Conservation (phyloP, 108 stramenopile genomes). For the Discostella stelligeroides region DNA sequence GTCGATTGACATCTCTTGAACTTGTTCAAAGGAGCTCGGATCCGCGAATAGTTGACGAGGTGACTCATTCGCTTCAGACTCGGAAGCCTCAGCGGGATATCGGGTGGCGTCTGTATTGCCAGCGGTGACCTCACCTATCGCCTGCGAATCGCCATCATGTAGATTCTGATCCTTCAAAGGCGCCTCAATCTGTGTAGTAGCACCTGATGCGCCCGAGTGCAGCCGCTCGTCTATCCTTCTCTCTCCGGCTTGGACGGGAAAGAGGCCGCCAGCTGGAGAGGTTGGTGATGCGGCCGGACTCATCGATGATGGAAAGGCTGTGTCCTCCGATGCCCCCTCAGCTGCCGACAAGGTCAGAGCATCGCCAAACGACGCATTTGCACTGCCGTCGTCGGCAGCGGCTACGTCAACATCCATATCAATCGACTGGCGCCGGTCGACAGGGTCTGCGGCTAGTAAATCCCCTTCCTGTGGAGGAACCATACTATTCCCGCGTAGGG, state of each 20-base stretch:
- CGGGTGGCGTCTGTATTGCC: background rate
- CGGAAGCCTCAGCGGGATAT: background rate
- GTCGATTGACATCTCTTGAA: conserved; percentile 5
- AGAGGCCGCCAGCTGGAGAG: background rate
- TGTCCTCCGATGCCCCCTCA: background rate
- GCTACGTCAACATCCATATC: background rate
- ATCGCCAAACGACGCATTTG: background rate
- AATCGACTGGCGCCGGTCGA: background rate
- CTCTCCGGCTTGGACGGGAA: background rate
- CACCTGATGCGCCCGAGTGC: background rate
- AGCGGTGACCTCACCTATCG: background rate
- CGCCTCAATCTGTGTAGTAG: background rate
- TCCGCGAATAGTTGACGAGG: background rate
- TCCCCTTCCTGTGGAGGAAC: background rate
- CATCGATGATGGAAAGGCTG: background rate
- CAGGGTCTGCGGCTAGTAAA: background rate
- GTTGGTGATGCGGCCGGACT: background rate
- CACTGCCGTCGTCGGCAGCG: background rate
- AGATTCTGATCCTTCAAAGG: background rate
- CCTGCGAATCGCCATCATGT: background rate
- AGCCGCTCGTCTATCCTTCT: background rate
- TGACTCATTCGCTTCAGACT: background rate
- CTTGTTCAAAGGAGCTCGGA: background rate
- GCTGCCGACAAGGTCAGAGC: background rate
- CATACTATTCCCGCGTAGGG: conserved; percentile 8